Base-by-base conservation (phyloP, 805 yeast species). In the Barnettozyma botsteinii region DNA sequence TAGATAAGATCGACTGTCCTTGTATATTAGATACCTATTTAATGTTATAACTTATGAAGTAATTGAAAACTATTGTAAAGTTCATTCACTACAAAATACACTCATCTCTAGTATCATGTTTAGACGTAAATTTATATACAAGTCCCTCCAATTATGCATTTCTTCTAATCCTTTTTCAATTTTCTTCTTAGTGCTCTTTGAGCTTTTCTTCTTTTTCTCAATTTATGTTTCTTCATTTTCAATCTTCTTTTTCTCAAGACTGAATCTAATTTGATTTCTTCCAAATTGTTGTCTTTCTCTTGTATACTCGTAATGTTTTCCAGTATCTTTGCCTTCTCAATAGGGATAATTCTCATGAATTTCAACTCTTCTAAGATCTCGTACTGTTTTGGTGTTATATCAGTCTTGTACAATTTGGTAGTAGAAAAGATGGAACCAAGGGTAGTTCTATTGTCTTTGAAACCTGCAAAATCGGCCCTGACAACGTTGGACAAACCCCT, bases 161-260 rank as follows among this genome's bases (percentile, higher is more conserved):
- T n/a, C n/a, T n/a, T n/a, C 45, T 42, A 54, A 35, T 54, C 58
- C 48, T 54, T 54, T 48, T 55, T 54, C 36, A 55, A 37, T 62
- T 81, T 82, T 62, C 79, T 79, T 75, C 75, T 81, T 60, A 81
- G 69, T 13, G 93, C 83, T 63, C 94, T 76, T 64, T 89, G 95
- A 33, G 81, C 85, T 77, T 81, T 88, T 77, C 97, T 84, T 76
- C 98, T 85, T 81, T 93, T 93, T 70, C 93, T 84, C 62, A 87
- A 73, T 72, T 93, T 93, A 67, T 93, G 98, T 61, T 89, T 86
- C 77, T 91, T 93, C 97, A 93, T 93, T 74, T 88, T 91, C 62
- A 85, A 78, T 66, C 85, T 77, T 69, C 98, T 80, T 60, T 85
- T 85, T 62, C 93, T 75, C 62, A 81, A 65, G 26, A 85, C 94